phyloP scores from a whole-genome alignment of 768 basidiomycete species.

The Ramaria sp. region DNA sequence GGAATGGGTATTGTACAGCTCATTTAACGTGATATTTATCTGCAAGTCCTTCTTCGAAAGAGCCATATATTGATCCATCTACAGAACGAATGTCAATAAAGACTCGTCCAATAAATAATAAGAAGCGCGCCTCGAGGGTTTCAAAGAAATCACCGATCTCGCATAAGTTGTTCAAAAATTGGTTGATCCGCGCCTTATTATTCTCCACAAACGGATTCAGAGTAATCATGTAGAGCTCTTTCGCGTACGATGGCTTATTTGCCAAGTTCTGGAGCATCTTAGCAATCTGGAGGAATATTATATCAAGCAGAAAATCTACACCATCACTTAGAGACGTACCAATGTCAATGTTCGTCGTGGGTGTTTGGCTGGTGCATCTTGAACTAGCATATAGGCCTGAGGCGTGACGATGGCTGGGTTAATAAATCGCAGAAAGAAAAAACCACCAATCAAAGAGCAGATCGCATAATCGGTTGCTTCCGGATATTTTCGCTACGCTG shows the following conservation, averaged over 20 bases:
- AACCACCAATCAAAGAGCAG: slow-evolving; percentile 96
- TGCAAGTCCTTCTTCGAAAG: slow-evolving; percentile 96
- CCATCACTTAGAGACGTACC: slow-evolving; percentile 25
- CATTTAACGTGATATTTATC: slow-evolving; percentile 98
- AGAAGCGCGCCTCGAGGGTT: slow-evolving; percentile 71
- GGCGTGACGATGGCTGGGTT: slow-evolving; percentile 99
- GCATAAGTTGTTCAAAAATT: slow-evolving; percentile 92
- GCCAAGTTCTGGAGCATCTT: slow-evolving; percentile 99
- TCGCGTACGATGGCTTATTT: slow-evolving; percentile 96
- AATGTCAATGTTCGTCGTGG: slow-evolving; percentile 92
- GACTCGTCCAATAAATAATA: not conserved
- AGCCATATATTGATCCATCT: slow-evolving; percentile 99
- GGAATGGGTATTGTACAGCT: slow-evolving; percentile 97
- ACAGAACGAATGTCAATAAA: not conserved
- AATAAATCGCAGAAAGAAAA: slow-evolving; percentile 99
- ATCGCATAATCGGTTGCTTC: slow-evolving; percentile 98
- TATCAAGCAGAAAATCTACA: not conserved
- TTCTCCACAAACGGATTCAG: slow-evolving; percentile 98
- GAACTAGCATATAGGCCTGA: slow-evolving; percentile 99
- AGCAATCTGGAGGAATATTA: slow-evolving; percentile 59
- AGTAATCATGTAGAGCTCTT: slow-evolving; percentile 98
- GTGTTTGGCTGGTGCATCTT: slow-evolving; percentile 95
- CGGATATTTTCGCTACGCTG: slow-evolving; percentile 85
- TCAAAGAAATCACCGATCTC: slow-evolving; percentile 99
- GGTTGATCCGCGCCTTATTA: slow-evolving; percentile 96